Evolutionary conservation across 257 asterid species (phyloP), one percentile per base, ranked within the genome.

Genomic region (Vinca minor): DNA sequence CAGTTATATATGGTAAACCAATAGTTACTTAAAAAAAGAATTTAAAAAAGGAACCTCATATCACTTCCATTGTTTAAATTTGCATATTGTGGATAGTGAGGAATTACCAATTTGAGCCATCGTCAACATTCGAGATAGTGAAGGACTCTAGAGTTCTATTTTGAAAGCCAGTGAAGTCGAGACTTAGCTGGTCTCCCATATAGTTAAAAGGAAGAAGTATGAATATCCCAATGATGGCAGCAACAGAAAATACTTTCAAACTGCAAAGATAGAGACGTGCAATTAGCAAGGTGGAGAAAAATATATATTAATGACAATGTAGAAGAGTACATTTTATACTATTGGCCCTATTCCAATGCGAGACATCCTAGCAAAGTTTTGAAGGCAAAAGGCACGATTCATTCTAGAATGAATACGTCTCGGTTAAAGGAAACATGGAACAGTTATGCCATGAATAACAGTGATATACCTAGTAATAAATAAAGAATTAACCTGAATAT

Each of bases 151-250:
- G 76, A 4, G 97, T 80, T 77, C 77, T 87, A 81, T 84, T 93
- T 39, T 87, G 86, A 69, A 93, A 53, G 77, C 84, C 96, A 2
- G 79, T 71, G 39, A 89, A 76, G 82, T 93, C 97, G 38, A 85
- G 77, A 71, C 68, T 81, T 41, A 87, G 76, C 77, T 93, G 97
- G 72, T 76, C 84, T 78, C 99, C 99, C 90, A 84, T 80, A 75
- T 77, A 93, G 79, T 93, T 93, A 83, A 93, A 80, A 7, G 99
- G 99, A 67, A 93, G 89, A 73, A 93, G 97, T 78, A 93, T 71
- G 69, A 77, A 80, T 64, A 87, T 41, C 72, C 99, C 99, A 39
- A 89, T 62, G 58, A 82, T 71, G 49, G 62, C 83, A 20, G 96
- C 99, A 83, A 89, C 84, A 66, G 79, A 48, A 76, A 93, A 93